Base-by-base conservation (phyloP, 2,329 filamentous ascomycete genomes). In the Microcyclospora tardicrescens region DNA sequence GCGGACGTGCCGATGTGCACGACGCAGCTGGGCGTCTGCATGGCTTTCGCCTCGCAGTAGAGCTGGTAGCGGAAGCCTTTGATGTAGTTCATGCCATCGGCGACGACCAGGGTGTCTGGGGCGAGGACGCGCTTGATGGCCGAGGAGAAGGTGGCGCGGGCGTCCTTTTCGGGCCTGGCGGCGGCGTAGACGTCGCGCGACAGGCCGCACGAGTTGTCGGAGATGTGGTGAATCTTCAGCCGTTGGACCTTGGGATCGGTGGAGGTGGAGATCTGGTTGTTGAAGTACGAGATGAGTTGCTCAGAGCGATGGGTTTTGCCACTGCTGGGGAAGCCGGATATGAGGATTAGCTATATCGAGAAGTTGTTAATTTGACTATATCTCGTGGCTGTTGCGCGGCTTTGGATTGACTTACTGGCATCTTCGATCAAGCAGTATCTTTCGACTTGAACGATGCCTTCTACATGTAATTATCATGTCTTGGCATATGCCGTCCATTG, bases 1-100 rank as follows among this genome's bases (percentile, higher is more conserved):
- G 67, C 58, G 2, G 69, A 68, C 5, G 72, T 75, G 28, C 73
- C 74, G 49, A 77, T 61, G 51, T 77, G 73, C 57, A 91, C 65
- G 40, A 91, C 75, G 52, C 81, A 86, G 60, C 74, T 81, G 2
- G 81, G 75, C 3, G 84, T 91, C 45, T 78, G 67, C 38, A 83
- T 64, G 35, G 84, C 84, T 61, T 91, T 91, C 29, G 84, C 77
- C 62, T 91, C 84, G 64, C 84, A 89, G 59, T 80, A 81, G 15
- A 93, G 67, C 66, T 93, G 84, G 58, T 93, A 93, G 35, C 84
- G 72, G 74, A 83, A 91, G 29, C 84, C 84, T 60, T 91, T 91
- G 64, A 93, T 93, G 62, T 91, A 93, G 61, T 91, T 91, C 43
- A 84, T 65, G 1, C 79, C 77, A 57, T 93, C 84, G 12, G 85